Base-by-base conservation (phyloP, 2,329 filamentous ascomycete genomes). In the Clarireedia homoeocarpa region DNA sequence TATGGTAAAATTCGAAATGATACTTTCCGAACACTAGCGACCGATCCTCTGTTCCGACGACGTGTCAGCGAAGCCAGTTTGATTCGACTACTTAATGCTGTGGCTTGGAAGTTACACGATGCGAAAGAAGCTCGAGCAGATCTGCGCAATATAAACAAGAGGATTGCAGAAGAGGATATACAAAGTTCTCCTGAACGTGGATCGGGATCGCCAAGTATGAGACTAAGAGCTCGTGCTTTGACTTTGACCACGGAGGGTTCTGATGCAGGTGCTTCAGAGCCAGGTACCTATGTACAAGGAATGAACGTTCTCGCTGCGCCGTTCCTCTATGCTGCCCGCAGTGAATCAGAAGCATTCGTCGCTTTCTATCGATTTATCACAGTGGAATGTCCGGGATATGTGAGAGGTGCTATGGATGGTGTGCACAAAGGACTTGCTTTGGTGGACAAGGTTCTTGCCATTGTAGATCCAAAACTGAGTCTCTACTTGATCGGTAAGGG, bases 1-100 rank as follows among this genome's bases (percentile, higher is more conserved):
- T 96, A 99, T 74, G 84, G 89, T 66, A 99, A 99, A 75, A 99
- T 99, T 69, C 89, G 91, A 70, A 96, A 99, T 73, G 94, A 99
- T 71, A 96, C 94, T 42, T 97, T 97, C 71, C 89, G 94, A 65
- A 99, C 94, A 0, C 78, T 99, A 54, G 94, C 94, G 34, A 96
- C 92, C 51, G 94, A 99, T 67, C 91, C 92, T n/a, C 82, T 99
- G 38, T 99, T 97, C 77, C 89, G 94, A 59, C 85, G 94, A 34
- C 87, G 92, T 57, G 94, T 99, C 58, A 96, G 90, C 57, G 94
- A 99, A 72, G 95, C 95, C 59, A 95, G 89, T 71, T 75, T 99
- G 44, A 97, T 96, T 59, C 88, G 94, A 12, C 81, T 99, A 4
- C 82, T 99, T 57, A 99, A 99, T 70, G 94, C 94, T 24, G 84